A percentile compares a stretch with the other conserved stretches of the same genome.
Evolutionary conservation across 495 filamentous ascomycete species (phyloP).

Genomic region (Daldinia decipiens): DNA sequence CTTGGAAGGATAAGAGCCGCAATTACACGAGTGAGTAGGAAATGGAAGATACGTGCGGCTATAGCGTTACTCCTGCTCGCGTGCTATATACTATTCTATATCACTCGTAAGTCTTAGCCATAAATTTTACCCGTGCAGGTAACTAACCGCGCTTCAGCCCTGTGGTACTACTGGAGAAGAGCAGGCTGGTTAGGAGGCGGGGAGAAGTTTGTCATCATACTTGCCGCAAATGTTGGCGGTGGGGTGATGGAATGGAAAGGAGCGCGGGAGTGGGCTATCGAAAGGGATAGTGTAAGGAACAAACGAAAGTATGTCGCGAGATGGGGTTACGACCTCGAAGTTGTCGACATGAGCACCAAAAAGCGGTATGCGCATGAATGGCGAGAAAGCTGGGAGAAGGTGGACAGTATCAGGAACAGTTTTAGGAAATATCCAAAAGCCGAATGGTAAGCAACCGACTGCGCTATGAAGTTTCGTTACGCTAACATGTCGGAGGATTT

Average conservation of each 20-base stretch:
- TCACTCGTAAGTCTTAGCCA: conserved; percentile 66
- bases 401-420: conserved; percentile 89
- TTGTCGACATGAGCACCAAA: conserved; percentile 98
- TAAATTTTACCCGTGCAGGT: not conserved
- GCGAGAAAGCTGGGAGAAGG: conserved; percentile 99
- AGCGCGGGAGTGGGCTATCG: conserved; percentile 95
- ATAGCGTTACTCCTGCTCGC: conserved; percentile 69
- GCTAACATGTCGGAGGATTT: conserved; percentile 75
- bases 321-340: conserved; percentile 96
- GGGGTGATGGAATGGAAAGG: conserved; percentile 99
- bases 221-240: conserved; percentile 92
- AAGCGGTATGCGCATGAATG: conserved; percentile 99
- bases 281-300: conserved; percentile 94
- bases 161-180: conserved; percentile 61
- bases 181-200: conserved; percentile 75
- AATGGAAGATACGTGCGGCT: conserved; percentile 67
- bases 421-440: conserved; percentile 95
- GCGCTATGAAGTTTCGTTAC: conserved; percentile 7
- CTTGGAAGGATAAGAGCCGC: conserved; percentile 52
- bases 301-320: conserved; percentile 85
- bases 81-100: conserved; percentile 71
- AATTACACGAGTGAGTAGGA: conserved; percentile 56
- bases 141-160: conserved; percentile 45
- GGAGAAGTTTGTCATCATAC: conserved; percentile 90
- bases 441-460: conserved; percentile 76